These are phyloP conservation scores for Hapsidospora chrysogenum DNA, from an alignment of 495 filamentous ascomycete species.

Conservation along the genomic window DNA sequence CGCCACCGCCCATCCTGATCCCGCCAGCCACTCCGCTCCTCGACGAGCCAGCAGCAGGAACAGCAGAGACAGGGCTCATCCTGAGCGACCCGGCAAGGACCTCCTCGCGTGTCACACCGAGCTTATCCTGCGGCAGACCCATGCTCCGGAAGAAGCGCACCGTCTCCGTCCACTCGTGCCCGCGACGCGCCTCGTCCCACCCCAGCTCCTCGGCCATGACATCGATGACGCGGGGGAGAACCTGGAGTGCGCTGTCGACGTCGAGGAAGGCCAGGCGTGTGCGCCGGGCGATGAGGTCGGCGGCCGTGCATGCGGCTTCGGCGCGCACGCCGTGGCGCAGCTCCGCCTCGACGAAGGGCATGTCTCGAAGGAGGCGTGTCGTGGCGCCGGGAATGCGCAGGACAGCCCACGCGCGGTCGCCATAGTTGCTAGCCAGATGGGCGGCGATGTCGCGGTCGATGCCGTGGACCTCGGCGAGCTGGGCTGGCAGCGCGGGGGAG, in stretches of 20 bases:
- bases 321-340: conserved; percentile 55
- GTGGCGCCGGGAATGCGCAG: conserved; percentile 51
- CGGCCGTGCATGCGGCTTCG: conserved; percentile 62
- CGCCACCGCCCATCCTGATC: not conserved
- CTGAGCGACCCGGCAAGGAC: conserved; percentile 17
- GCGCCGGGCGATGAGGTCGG: conserved; percentile 58
- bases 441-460: conserved; percentile 59
- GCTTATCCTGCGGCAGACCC: conserved; percentile 49
- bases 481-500: conserved; percentile 67
- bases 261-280: conserved; percentile 63
- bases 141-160: conserved; percentile 48
- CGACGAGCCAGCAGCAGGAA: not conserved
- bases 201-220: conserved; percentile 56
- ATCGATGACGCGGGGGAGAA: conserved; percentile 53
- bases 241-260: conserved; percentile 61
- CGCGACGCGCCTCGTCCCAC: conserved; percentile 44
- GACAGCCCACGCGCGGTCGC: conserved; percentile 66
- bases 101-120: conserved; percentile 41
- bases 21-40: not conserved
- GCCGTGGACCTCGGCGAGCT: conserved; percentile 63
- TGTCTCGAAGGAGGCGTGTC: conserved; percentile 44
- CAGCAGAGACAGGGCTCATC: not conserved
- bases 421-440: conserved; percentile 53
- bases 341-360: conserved; percentile 65
- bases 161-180: conserved; percentile 52